Evolutionary conservation across 805 yeast species (phyloP).

Genomic region (Candida gorgasii): DNA sequence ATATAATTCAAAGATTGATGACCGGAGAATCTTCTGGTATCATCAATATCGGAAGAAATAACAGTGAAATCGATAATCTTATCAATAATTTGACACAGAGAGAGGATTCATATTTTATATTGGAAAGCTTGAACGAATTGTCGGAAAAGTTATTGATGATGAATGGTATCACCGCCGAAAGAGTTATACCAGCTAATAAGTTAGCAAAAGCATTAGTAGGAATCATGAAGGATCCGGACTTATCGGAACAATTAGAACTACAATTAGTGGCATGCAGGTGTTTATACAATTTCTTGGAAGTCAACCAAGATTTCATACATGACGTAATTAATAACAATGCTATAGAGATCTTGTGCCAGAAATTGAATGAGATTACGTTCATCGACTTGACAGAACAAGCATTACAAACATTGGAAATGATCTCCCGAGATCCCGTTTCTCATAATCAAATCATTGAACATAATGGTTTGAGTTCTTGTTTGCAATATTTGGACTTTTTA

Average conservation of each 20-base stretch:
- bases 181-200: constrained; percentile 60
- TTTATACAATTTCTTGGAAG: constrained; percentile 76
- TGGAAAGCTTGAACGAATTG: constrained; percentile 66
- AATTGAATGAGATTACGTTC: constrained; percentile 71
- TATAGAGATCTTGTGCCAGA: constrained; percentile 62
- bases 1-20: constrained; percentile 36
- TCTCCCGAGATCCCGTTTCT: constrained; percentile 55
- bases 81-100: constrained; percentile 40
- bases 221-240: constrained; percentile 57
- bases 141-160: constrained; percentile 68
- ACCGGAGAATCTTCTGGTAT: constrained; percentile 23
- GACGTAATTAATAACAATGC: constrained; percentile 66
- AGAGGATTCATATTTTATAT: constrained; percentile 59
- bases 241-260: constrained; percentile 71
- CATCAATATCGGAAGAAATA: constrained; percentile 23
- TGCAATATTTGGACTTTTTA: constrained; percentile 82
- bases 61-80: constrained; percentile 33
- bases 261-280: constrained; percentile 84
- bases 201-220: constrained; percentile 56
- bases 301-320: constrained; percentile 61
- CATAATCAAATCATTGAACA: constrained; percentile 52
- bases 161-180: constrained; percentile 61
- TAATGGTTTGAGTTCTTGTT: constrained; percentile 63
- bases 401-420: constrained; percentile 68
- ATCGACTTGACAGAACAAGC: constrained; percentile 94